A percentile compares a stretch with the other conserved stretches of the same genome.
phyloP scores from a whole-genome alignment of 208 protist species.

The Eutreptiella sp. region DNA sequence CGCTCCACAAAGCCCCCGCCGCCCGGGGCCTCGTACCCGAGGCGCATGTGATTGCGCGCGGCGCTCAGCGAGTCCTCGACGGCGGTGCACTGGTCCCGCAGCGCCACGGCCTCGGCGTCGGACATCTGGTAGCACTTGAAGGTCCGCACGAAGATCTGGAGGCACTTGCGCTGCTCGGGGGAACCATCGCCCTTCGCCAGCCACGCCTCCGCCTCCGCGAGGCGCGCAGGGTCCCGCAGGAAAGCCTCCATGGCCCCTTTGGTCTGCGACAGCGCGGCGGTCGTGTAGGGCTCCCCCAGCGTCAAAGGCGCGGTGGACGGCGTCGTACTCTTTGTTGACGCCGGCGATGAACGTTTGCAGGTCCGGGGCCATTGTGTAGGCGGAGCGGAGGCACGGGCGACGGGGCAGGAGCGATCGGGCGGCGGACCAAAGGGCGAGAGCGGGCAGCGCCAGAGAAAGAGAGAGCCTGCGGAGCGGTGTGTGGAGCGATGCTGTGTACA shows the following conservation, averaged over 20 bases:
- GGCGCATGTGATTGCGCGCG: conserved; percentile 5
- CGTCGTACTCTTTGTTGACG: conserved; percentile 33
- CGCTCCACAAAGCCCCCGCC: conserved; percentile 23
- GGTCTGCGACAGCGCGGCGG: conserved; percentile 26
- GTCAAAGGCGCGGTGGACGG: conserved; percentile 30
- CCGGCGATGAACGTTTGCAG: conserved; percentile 31
- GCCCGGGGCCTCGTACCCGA: conserved; percentile 30
- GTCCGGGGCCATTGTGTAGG: too few relatives aligned
- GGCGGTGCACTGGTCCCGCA: neutral
- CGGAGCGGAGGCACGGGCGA: too few relatives aligned
- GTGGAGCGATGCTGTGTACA: too few relatives aligned
- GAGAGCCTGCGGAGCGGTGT: too few relatives aligned
- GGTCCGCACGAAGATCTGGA: conserved; percentile 33
- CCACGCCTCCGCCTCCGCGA: conserved; percentile 4
- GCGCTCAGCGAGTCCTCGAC: conserved; percentile 4
- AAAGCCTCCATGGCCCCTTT: conserved; percentile 34
- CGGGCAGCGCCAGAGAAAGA: too few relatives aligned
- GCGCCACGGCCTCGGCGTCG: conserved; percentile 9
- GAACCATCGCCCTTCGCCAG: conserved; percentile 3
- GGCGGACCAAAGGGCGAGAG: too few relatives aligned
- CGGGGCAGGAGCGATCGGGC: too few relatives aligned
- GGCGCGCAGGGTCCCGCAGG: conserved; percentile 14
- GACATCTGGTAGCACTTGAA: conserved; percentile 41
- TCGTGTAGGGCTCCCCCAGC: too few relatives aligned
- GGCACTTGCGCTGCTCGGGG: conserved; percentile 17